A percentile compares a stretch with the other conserved stretches of the same genome.
These are phyloP conservation scores for Calocybe cyanea DNA, from an alignment of 768 basidiomycete species.

Conservation along the genomic window DNA sequence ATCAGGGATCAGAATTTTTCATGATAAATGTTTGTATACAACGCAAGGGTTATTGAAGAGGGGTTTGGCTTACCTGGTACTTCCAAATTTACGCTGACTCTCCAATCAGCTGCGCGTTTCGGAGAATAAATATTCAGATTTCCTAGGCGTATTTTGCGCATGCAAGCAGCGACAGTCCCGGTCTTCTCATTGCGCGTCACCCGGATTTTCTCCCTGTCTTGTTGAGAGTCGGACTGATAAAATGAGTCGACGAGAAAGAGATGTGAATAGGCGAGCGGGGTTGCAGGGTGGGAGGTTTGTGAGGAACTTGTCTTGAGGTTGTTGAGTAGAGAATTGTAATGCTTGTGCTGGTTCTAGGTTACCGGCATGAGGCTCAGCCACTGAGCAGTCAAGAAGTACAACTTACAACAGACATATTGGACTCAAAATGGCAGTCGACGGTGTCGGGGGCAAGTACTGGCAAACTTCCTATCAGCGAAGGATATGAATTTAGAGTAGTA, in stretches of 20 bases:
- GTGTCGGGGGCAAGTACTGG: constrained; percentile 66
- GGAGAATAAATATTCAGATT: constrained; percentile 88
- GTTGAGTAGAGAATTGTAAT: constrained; percentile 87
- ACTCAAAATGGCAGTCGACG: constrained; percentile 74
- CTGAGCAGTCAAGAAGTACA: constrained; percentile 10
- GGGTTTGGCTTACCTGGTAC: constrained; percentile 59
- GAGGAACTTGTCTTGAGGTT: constrained; percentile 58
- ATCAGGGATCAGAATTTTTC: too few species aligned
- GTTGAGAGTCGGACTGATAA: constrained; percentile 42
- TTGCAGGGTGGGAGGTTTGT: constrained; percentile 47
- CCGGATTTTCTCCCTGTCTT: constrained; percentile 60
- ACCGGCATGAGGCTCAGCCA: constrained; percentile 11
- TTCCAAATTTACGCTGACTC: constrained; percentile 92
- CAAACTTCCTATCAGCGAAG: neutral
- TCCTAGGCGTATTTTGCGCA: constrained; percentile 80
- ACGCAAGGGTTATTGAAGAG: neutral
- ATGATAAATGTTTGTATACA: neutral
- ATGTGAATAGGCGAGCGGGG: constrained; percentile 72
- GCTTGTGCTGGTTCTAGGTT: constrained; percentile 75
- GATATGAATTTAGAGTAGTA: constrained; percentile 5
- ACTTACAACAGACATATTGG: constrained; percentile 87
- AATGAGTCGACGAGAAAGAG: constrained; percentile 78
- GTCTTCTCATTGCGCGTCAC: constrained; percentile 83
- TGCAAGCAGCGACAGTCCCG: constrained; percentile 55
- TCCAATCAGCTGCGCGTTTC: constrained; percentile 82